A percentile compares a stretch with the other conserved stretches of the same genome.
Evolutionary conservation across 2,329 filamentous ascomycete species (phyloP).

Genomic region (Sphaerostilbella broomeana): DNA sequence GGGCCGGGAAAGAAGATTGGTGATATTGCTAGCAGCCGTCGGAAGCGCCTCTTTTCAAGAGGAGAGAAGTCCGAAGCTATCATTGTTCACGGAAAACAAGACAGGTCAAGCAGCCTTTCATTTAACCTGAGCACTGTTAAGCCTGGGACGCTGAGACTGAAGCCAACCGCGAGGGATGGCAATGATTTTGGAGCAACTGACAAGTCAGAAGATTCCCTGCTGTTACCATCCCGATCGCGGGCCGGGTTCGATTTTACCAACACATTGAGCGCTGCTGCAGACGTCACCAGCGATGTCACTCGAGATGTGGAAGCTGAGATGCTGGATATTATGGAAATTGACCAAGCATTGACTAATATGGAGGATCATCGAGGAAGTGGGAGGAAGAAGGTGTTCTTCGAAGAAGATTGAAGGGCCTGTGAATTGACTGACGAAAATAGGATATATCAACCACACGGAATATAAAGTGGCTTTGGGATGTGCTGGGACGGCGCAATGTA

Average conservation of each 20-base stretch:
- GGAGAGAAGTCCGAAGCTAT: slow-evolving; percentile 45
- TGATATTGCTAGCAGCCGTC: slow-evolving; percentile 25
- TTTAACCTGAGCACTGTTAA: slow-evolving; percentile 47
- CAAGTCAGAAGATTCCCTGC: slow-evolving; percentile 19
- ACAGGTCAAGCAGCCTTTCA: slow-evolving; percentile 32
- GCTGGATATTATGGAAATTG: slow-evolving; percentile 60
- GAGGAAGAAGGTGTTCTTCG: slow-evolving; percentile 47
- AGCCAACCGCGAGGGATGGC: slow-evolving; percentile 23
- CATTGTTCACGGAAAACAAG: slow-evolving; percentile 45
- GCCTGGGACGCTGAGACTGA: slow-evolving; percentile 30
- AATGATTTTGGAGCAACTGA: slow-evolving; percentile 18
- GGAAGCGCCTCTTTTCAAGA: slow-evolving; percentile 30
- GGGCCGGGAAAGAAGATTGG: slow-evolving; percentile 38
- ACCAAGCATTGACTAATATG: slow-evolving; percentile 52
- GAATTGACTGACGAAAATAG: slow-evolving; percentile 20
- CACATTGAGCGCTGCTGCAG: slow-evolving; percentile 46
- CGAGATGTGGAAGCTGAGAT: slow-evolving; percentile 54
- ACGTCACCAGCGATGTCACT: slow-evolving; percentile 41
- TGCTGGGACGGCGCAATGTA: slow-evolving; percentile 15
- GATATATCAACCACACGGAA: slow-evolving; percentile 9
- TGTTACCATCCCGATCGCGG: slow-evolving; percentile 25
- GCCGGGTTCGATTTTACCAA: slow-evolving; percentile 45
- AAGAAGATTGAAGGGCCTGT: slow-evolving; percentile 28
- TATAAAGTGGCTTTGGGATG: slow-evolving; percentile 10
- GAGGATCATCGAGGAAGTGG: slow-evolving; percentile 42